Conservation (phyloP, 805 yeast species). For the Lipomyces yamadae region DNA sequence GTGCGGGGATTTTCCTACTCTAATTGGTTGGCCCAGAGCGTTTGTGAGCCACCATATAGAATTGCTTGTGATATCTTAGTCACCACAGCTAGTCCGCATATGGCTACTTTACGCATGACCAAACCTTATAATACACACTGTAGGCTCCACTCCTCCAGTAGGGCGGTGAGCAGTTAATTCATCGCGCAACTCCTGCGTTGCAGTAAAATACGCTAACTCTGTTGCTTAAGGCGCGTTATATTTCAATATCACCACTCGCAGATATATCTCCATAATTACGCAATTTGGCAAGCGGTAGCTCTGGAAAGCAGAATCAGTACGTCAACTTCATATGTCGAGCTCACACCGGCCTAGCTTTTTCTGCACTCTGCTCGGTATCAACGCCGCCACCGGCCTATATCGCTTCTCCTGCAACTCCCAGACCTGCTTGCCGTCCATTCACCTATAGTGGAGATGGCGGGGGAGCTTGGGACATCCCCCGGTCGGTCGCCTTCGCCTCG, state of each 20-base stretch:
- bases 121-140: background rate
- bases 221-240: background rate
- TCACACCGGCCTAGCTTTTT: background rate
- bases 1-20: background rate
- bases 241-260: background rate
- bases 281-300: background rate
- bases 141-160: background rate
- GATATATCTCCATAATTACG: background rate
- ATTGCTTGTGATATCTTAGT: background rate
- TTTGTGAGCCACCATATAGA: background rate
- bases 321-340: background rate
- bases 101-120: accelerated
- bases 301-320: background rate
- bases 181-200: background rate
- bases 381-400: background rate
- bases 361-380: background rate
- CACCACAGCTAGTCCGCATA: background rate
- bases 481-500: background rate
- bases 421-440: background rate
- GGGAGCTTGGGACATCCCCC: background rate
- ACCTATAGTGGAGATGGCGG: slow-evolving; percentile 1
- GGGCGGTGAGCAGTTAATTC: background rate
- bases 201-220: background rate
- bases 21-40: background rate
- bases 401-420: background rate